Evolutionary conservation across 257 asterid species (phyloP).

Genomic region (Solanum sparsipilum): DNA sequence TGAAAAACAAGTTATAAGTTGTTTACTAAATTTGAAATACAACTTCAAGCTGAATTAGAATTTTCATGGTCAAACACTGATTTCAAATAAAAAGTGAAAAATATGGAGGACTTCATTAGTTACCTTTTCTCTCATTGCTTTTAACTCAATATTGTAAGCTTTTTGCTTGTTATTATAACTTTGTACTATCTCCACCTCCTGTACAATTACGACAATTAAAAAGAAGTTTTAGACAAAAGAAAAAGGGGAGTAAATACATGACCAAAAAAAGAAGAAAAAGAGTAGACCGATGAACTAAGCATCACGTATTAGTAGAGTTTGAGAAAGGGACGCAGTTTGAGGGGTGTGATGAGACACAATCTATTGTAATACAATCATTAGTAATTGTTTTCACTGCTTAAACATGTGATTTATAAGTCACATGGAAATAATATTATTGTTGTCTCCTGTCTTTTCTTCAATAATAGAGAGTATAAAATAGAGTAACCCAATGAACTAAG

Average conservation of each 20-base stretch:
- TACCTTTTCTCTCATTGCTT: conserved; percentile 30
- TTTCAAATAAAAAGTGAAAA: not conserved
- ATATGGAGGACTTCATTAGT: not conserved
- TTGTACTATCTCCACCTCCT: conserved; percentile 13
- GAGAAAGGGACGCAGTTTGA: not conserved
- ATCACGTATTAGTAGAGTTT: not conserved
- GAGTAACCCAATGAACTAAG: not conserved
- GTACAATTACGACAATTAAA: not conserved
- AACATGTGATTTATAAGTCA: not conserved
- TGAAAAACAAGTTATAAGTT: not conserved
- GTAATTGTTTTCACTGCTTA: not conserved
- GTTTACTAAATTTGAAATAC: not conserved
- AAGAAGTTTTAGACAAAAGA: not conserved
- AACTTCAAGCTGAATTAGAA: not conserved
- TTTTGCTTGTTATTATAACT: conserved; percentile 12
- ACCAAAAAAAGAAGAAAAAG: not conserved
- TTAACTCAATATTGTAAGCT: conserved; percentile 20
- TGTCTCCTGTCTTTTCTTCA: not conserved
- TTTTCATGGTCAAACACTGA: not conserved
- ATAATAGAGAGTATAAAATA: not conserved
- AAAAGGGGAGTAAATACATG: not conserved
- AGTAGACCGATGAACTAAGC: not conserved
- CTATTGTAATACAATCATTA: not conserved
- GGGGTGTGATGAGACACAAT: not conserved
- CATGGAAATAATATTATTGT: not conserved